These are phyloP conservation scores for Ogataea naganishii DNA, from an alignment of 805 yeast species.

Conservation along the genomic window DNA sequence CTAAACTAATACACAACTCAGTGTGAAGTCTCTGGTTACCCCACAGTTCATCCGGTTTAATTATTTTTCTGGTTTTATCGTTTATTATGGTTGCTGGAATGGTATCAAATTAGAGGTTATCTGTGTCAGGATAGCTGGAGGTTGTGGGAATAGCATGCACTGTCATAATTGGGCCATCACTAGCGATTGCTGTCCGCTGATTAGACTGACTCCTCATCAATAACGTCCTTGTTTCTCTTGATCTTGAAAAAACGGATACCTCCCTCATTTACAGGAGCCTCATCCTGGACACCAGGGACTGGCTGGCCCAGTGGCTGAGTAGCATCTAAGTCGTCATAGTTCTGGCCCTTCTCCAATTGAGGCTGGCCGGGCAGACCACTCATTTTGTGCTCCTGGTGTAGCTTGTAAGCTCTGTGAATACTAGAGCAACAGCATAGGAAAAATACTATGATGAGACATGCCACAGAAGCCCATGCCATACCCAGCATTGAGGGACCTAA, in stretches of 20 bases:
- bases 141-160: too few species aligned
- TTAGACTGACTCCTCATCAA: conserved; percentile 27
- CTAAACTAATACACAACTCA: too few species aligned
- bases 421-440: conserved; percentile 43
- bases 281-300: conserved; percentile 2
- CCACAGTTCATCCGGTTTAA: too few species aligned
- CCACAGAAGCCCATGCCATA: conserved; percentile 64
- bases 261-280: conserved; percentile 28
- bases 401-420: conserved; percentile 39
- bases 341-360: too few species aligned
- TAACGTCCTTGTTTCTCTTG: conserved; percentile 41
- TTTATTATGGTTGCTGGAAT: too few species aligned
- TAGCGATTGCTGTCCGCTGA: too few species aligned
- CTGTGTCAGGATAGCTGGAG: too few species aligned
- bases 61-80: too few species aligned
- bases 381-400: conserved; percentile 32
- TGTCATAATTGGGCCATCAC: too few species aligned
- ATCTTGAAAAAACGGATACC: conserved; percentile 76
- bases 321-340: conserved; percentile 11
- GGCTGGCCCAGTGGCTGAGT: conserved; percentile 6
- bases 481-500: conserved; percentile 55
- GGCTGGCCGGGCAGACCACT: conserved; percentile 7
- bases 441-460: conserved; percentile 39
- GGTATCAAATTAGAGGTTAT: too few species aligned
- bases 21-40: too few species aligned